phyloP scores from a whole-genome alignment of 345 rosid species.

The Pugionium dolabratum region DNA sequence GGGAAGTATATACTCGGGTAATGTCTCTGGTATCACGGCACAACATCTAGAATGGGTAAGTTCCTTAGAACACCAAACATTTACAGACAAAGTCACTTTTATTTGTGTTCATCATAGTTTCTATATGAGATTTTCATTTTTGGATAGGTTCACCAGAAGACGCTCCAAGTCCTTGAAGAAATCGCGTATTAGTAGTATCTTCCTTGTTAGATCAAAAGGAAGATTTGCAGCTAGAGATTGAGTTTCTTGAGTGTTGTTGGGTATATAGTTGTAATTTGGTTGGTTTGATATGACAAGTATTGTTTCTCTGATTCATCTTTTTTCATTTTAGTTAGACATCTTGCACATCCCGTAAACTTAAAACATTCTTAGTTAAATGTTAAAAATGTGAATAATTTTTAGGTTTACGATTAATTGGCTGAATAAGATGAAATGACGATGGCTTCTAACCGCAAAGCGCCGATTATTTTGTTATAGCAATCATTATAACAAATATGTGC shows the following conservation, averaged over 20 bases:
- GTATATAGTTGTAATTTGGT: conserved; percentile 17
- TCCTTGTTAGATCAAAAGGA: conserved; percentile 12
- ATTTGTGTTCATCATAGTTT: neutral
- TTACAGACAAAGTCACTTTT: neutral
- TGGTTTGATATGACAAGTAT: neutral
- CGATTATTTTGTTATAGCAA: too few relatives aligned
- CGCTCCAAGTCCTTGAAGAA: conserved; percentile 80
- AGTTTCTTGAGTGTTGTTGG: neutral
- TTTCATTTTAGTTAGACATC: too few relatives aligned
- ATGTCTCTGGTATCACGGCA: conserved; percentile 80
- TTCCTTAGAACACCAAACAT: conserved; percentile 13
- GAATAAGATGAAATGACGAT: too few relatives aligned
- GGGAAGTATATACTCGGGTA: conserved; percentile 84
- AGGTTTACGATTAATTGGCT: too few relatives aligned
- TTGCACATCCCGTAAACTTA: neutral
- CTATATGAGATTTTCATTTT: conserved; percentile 9
- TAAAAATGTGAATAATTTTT: too few relatives aligned
- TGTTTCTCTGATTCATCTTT: neutral
- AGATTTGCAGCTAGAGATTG: conserved; percentile 16
- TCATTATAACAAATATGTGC: too few relatives aligned
- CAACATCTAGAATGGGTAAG: conserved; percentile 95
- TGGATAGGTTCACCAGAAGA: conserved; percentile 81
- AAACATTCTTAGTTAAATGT: neutral
- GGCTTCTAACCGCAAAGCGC: too few relatives aligned
- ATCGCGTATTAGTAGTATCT: conserved; percentile 58